These are phyloP conservation scores for Tilletia caries DNA, from an alignment of 1,284 basidiomycete species.

Conservation along the genomic window DNA sequence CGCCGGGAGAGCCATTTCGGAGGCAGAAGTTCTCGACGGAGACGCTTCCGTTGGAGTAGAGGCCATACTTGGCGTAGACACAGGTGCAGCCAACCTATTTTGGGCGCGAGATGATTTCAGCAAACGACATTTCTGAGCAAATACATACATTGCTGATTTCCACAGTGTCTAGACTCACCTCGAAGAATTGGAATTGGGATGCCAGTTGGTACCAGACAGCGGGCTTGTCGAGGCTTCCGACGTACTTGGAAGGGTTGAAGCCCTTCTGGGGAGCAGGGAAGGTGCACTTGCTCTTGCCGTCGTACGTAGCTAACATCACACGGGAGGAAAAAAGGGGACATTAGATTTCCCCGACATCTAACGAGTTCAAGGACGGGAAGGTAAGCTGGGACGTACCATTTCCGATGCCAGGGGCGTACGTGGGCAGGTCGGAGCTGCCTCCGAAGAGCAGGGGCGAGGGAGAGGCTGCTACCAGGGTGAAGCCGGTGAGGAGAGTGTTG, in stretches of 20 bases:
- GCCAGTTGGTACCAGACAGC: slow-evolving; percentile 11
- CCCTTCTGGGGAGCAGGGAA: background rate
- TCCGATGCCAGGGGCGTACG: slow-evolving; percentile 3
- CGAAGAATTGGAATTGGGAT: slow-evolving; percentile 8
- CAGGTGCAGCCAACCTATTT: background rate
- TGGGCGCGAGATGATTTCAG: too few relatives aligned
- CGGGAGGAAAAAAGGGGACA: background rate
- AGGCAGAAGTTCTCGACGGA: slow-evolving; percentile 7
- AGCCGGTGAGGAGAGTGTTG: background rate
- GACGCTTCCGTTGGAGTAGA: slow-evolving; percentile 1
- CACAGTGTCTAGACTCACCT: too few relatives aligned
- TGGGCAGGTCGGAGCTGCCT: slow-evolving; percentile 1
- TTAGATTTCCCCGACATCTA: background rate
- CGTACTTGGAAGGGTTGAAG: slow-evolving; percentile 13
- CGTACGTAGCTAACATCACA: background rate
- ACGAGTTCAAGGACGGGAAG: background rate
- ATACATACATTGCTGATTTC: too few relatives aligned
- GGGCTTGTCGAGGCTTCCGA: slow-evolving; percentile 1
- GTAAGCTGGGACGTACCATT: background rate
- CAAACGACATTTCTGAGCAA: too few relatives aligned
- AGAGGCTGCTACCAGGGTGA: background rate
- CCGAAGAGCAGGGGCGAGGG: slow-evolving; percentile 8
- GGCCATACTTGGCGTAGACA: slow-evolving; percentile 4
- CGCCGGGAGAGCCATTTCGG: background rate
- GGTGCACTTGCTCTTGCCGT: slow-evolving; percentile 14